These are phyloP conservation scores for Amaranthus palmeri DNA, from an alignment of 148 eudicot genomes.

Conservation along the genomic window DNA sequence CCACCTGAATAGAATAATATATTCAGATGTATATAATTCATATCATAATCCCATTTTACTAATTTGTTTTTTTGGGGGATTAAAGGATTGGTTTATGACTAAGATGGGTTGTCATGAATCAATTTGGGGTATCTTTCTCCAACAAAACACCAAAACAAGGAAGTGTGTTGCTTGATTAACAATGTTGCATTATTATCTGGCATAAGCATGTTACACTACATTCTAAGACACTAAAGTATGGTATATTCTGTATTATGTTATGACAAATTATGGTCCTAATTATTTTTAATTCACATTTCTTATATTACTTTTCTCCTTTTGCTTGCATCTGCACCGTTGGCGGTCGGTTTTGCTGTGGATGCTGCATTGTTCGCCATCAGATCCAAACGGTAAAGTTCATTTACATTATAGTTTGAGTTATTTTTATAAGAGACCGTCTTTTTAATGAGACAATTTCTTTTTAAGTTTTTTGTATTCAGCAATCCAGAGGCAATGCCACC, in stretches of 20 bases:
- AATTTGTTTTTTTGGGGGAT: no score
- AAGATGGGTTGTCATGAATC: not conserved
- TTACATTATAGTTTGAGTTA: not conserved
- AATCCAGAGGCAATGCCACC: no score
- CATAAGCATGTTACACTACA: conserved; percentile 3
- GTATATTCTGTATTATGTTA: conserved; percentile 9
- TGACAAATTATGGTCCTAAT: conserved; percentile 5
- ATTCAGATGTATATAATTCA: no score
- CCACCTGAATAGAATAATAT: no score
- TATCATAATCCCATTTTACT: no score
- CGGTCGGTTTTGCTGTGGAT: conserved; percentile 15
- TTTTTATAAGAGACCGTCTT: no score
- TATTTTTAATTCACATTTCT: conserved; percentile 1
- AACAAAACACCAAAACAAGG: not conserved
- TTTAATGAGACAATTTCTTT: no score
- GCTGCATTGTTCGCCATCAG: conserved; percentile 30
- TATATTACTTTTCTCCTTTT: conserved; percentile 8
- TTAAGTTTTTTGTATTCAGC: no score
- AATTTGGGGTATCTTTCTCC: not conserved
- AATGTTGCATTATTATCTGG: conserved; percentile 1
- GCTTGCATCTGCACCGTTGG: not conserved
- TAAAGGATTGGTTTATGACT: not conserved
- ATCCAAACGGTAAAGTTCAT: conserved; percentile 49
- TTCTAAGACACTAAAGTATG: not conserved
- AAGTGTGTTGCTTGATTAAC: conserved; percentile 2